Percentiles rank a stretch among this genome's conserved stretches.
Conservation (phyloP, 176 grass and related monocot species). For the Oryza punctata region DNA sequence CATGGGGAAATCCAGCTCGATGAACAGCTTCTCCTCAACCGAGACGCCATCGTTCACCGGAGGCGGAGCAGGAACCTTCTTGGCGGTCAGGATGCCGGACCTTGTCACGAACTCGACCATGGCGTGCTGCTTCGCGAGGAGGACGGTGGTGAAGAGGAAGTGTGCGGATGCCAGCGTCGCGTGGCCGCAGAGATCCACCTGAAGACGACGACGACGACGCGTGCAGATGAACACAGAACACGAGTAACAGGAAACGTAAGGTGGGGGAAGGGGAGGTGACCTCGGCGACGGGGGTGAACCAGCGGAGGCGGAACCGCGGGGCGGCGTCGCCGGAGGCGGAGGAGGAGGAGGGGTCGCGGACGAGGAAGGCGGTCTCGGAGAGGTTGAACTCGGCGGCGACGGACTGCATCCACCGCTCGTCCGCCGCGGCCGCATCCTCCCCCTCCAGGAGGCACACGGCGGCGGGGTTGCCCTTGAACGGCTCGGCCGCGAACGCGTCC, state of each 20-base stretch:
- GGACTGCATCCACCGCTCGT: conserved; percentile 70
- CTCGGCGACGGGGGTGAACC: conserved; percentile 76
- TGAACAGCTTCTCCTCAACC: conserved; percentile 46
- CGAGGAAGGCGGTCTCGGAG: conserved; percentile 56
- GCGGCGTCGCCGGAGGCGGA: neutral
- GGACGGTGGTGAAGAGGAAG: conserved; percentile 53
- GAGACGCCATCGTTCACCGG: conserved; percentile 3
- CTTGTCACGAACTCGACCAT: conserved; percentile 61
- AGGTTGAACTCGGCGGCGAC: conserved; percentile 87
- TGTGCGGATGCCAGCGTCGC: conserved; percentile 70
- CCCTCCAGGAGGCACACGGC: conserved; percentile 67
- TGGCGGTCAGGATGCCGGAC: conserved; percentile 65
- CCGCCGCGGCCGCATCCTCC: conserved; percentile 30
- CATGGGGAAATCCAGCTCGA: conserved; percentile 73
- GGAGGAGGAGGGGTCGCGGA: conserved; percentile 41
- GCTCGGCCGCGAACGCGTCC: conserved; percentile 57
- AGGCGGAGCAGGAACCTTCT: conserved; percentile 32
- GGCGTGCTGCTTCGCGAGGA: conserved; percentile 29
- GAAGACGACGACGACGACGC: neutral
- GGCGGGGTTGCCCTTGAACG: conserved; percentile 82
- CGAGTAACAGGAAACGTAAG: neutral
- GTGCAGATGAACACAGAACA: neutral
- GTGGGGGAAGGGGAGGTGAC: neutral
- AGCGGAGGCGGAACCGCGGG: conserved; percentile 60
- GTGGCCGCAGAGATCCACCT: conserved; percentile 47